A percentile compares a stretch with the other conserved stretches of the same genome.
Conservation (phyloP, 1,284 basidiomycete genomes). For the Coniferiporia sulphurascens region DNA sequence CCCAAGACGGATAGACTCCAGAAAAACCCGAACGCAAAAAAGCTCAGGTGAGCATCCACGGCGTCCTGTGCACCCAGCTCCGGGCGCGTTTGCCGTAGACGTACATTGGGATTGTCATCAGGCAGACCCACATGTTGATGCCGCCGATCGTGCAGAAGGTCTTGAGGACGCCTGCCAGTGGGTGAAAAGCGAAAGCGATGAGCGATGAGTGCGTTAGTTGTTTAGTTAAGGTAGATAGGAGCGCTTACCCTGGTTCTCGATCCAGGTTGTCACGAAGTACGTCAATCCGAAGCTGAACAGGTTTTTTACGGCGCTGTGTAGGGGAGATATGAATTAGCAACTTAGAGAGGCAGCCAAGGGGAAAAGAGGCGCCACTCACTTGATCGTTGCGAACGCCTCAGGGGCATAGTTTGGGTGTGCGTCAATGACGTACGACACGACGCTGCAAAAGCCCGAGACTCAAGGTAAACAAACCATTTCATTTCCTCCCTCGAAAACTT, state of each 20-base stretch:
- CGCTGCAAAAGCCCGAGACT: conserved; percentile 13
- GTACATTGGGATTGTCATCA: conserved; percentile 22
- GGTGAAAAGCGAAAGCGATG: no score
- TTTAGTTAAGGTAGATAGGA: background rate
- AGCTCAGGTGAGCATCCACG: conserved; percentile 20
- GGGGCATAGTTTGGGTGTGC: conserved; percentile 17
- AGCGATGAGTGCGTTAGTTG: background rate
- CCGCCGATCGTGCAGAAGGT: conserved; percentile 20
- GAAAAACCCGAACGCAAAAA: background rate
- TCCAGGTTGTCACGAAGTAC: conserved; percentile 19
- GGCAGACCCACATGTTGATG: conserved; percentile 15
- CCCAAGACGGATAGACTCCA: no score
- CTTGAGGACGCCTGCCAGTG: conserved; percentile 13
- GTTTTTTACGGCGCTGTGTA: conserved; percentile 15
- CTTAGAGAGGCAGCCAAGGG: background rate
- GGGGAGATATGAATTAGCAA: background rate
- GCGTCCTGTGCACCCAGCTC: conserved; percentile 22
- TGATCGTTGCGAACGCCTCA: conserved; percentile 11
- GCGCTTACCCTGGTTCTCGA: conserved; percentile 15
- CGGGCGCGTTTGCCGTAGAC: conserved; percentile 21
- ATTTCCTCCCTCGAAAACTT: background rate
- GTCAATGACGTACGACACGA: conserved; percentile 22
- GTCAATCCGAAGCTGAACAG: conserved; percentile 20
- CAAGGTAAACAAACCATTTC: background rate
- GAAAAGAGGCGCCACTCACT: conserved; percentile 1